Base-by-base conservation (phyloP, 1,139 yeast genomes). In the Hemisphaericaspora subhashii region DNA sequence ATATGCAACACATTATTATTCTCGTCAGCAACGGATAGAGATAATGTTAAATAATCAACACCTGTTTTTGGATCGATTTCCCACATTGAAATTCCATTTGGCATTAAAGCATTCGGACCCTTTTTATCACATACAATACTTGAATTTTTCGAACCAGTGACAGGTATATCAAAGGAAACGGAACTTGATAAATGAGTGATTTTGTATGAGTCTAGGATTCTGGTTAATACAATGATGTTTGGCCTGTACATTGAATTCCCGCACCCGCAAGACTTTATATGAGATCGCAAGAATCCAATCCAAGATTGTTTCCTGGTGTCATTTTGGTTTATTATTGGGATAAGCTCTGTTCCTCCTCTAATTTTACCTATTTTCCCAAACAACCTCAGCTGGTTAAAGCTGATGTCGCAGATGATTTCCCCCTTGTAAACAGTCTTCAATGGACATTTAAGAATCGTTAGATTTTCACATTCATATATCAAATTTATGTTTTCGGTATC, bases 231-330 rank as follows among this genome's bases (percentile, higher is more conserved):
- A 7, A 56, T 66, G 36, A 65, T 38, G 37, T 65, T 64, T 5
- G 71, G 70, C 28, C 72, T 49, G 44, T 66, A 65, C 54, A 65
- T 58, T 23, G 53, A 53, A 5, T 39, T 40, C 12, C 69, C 69
- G 48, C 72, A 66, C 3, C 69, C 70, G 47, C 72, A 66, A n/a
- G 50, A 39, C 30, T 46, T 46, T 11, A 66, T 38, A 42, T 64
- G 68, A 6, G 70, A 68, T 38, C 70, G 48, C 2, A 68, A 66
- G 44, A 66, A 62, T 1, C 68, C 67, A 2, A 63, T 40, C 69
- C 68, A 65, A 11, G 64, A 45, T 40, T 62, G 14, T 12, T 15
- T 64, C n/a, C 11, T 31, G 28, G 13, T 35, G 27, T 34, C 38
- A 31, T 41, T 33, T 9, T 43, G 43, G 14, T 30, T 47, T 16